phyloP scores from a whole-genome alignment of 2,329 filamentous ascomycete species.

The Leptographium flavum region DNA sequence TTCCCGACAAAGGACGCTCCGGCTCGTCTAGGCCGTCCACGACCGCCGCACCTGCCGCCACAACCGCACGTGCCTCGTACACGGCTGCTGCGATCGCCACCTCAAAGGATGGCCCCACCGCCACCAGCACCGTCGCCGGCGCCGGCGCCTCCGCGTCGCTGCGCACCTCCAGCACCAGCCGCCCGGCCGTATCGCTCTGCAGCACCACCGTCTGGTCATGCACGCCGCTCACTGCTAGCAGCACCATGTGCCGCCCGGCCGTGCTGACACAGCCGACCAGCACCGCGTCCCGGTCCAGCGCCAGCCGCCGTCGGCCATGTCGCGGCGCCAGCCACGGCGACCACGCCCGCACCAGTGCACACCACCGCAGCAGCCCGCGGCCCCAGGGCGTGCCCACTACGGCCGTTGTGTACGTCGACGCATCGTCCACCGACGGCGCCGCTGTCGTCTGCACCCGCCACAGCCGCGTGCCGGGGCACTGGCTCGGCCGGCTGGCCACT shows the following conservation, averaged over 20 bases:
- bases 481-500: constrained; percentile 41
- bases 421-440: constrained; percentile 31
- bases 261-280: constrained; percentile 62
- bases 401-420: constrained; percentile 40
- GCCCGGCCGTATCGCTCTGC: constrained; percentile 47
- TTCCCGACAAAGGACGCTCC: too few species aligned
- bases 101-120: constrained; percentile 60
- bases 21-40: background rate
- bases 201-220: constrained; percentile 58
- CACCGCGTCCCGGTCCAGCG: constrained; percentile 63
- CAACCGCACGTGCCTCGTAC: constrained; percentile 67
- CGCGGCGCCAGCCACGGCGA: constrained; percentile 79
- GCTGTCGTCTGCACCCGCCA: constrained; percentile 52
- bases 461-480: constrained; percentile 53
- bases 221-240: constrained; percentile 65
- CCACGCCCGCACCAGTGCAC: constrained; percentile 67
- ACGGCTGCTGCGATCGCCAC: constrained; percentile 65
- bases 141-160: constrained; percentile 51
- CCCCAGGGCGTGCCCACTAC: constrained; percentile 50
- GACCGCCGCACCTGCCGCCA: constrained; percentile 21
- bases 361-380: constrained; percentile 43
- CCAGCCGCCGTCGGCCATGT: constrained; percentile 56
- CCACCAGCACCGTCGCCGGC: constrained; percentile 50
- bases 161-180: constrained; percentile 52
- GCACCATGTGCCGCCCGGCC: constrained; percentile 59